These are phyloP conservation scores for Saposhnikovia divaricata DNA, from an alignment of 129 eudicot genomes.

Conservation along the genomic window DNA sequence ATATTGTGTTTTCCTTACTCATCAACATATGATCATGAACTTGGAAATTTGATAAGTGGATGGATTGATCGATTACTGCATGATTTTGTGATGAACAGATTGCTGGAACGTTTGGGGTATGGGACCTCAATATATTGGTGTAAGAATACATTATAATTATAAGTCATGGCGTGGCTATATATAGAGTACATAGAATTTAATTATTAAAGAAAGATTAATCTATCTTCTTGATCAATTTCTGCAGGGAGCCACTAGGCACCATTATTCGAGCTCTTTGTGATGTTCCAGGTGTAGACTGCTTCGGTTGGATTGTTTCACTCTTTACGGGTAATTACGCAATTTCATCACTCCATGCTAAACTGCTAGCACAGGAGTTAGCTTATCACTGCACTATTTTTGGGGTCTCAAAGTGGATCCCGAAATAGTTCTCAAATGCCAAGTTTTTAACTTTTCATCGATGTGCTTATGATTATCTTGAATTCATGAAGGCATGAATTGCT, in stretches of 20 bases:
- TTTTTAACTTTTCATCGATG: too few species aligned
- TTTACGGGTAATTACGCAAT: background rate
- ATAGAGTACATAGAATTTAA: background rate
- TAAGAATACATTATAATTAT: background rate
- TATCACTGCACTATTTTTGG: too few species aligned
- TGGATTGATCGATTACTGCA: background rate
- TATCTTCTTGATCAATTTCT: background rate
- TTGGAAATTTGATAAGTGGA: background rate
- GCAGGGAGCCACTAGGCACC: background rate
- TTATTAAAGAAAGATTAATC: background rate
- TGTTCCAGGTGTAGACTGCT: background rate
- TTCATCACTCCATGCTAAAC: too few species aligned
- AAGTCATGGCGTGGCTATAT: background rate
- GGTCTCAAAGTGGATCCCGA: too few species aligned
- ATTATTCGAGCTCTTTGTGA: background rate
- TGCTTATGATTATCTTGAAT: background rate
- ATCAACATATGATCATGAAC: background rate
- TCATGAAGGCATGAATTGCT: background rate
- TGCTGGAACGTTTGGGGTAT: background rate
- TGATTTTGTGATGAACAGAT: background rate
- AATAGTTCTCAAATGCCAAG: too few species aligned
- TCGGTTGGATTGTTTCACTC: background rate
- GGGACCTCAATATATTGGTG: background rate
- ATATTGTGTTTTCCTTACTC: background rate
- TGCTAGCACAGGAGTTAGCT: too few species aligned